Evolutionary conservation across 345 rosid genomes (phyloP).

Genomic region (Eucalyptus regnans): DNA sequence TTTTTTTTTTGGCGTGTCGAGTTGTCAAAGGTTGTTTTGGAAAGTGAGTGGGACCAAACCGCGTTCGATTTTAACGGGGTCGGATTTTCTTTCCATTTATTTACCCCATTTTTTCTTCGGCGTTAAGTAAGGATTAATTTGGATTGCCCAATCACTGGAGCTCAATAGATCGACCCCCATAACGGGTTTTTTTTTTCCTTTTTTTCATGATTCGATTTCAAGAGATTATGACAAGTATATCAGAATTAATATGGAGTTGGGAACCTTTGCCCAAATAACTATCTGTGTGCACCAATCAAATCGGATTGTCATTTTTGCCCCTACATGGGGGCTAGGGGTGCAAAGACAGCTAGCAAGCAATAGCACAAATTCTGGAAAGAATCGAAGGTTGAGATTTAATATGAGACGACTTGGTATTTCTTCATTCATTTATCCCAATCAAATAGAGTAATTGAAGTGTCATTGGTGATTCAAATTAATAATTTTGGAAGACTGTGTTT

Average conservation of each 20-base stretch:
- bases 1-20: not conserved
- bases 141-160: not conserved
- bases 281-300: accelerated
- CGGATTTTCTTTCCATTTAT: not conserved
- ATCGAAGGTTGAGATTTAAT: accelerated
- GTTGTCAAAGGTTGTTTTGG: not conserved
- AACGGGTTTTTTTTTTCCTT: too few species aligned
- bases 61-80: not conserved
- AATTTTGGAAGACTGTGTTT: accelerated
- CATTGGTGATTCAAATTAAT: accelerated
- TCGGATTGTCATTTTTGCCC: not conserved
- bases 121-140: not conserved
- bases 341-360: accelerated
- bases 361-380: accelerated
- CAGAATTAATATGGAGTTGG: not conserved
- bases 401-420: accelerated
- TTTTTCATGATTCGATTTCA: not conserved
- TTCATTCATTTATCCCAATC: accelerated
- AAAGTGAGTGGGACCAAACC: not conserved
- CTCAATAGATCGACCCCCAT: not conserved
- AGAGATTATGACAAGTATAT: not conserved
- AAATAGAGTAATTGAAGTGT: accelerated
- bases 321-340: too few species aligned
- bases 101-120: not conserved
- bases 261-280: not conserved